These are phyloP conservation scores for Mimosa pudica DNA, from an alignment of 306 rosid species.

Conservation along the genomic window DNA sequence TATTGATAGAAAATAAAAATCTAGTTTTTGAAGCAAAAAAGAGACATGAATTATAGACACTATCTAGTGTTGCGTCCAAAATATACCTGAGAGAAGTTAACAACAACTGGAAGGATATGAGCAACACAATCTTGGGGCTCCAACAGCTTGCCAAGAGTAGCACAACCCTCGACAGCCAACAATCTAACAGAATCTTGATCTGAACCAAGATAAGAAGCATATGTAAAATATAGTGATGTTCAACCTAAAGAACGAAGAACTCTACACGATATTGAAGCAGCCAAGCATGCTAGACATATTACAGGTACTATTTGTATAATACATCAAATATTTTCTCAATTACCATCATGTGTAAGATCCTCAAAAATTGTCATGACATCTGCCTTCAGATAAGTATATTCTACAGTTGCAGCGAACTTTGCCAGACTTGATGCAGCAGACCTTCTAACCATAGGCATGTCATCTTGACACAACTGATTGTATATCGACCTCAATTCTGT, in stretches of 20 bases:
- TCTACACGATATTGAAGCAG: not conserved
- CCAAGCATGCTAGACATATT: not conserved
- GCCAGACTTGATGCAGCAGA: conserved; percentile 87
- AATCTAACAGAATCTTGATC: conserved; percentile 89
- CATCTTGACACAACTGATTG: conserved; percentile 81
- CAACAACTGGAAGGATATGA: conserved; percentile 80
- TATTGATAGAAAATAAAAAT: not conserved
- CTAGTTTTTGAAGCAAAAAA: not conserved
- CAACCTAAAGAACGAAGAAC: not conserved
- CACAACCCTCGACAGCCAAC: conserved; percentile 88
- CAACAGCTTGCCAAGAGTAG: conserved; percentile 79
- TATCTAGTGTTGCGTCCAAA: not conserved
- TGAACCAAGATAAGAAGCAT: conserved; percentile 31
- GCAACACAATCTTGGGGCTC: conserved; percentile 84
- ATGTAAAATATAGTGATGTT: conserved; percentile 1
- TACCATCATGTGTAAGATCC: conserved; percentile 88
- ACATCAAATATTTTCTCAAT: conserved; percentile 9
- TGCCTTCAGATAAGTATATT: conserved; percentile 70
- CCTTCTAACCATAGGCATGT: conserved; percentile 96
- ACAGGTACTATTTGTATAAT: not conserved
- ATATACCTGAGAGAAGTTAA: conserved; percentile 81
- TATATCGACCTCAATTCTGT: conserved; percentile 72
- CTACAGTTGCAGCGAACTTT: conserved; percentile 77
- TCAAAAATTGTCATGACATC: conserved; percentile 77
- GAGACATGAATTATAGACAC: not conserved